Base-by-base conservation (phyloP, 2,329 filamentous ascomycete species). In the Fusarium odoratissimum region DNA sequence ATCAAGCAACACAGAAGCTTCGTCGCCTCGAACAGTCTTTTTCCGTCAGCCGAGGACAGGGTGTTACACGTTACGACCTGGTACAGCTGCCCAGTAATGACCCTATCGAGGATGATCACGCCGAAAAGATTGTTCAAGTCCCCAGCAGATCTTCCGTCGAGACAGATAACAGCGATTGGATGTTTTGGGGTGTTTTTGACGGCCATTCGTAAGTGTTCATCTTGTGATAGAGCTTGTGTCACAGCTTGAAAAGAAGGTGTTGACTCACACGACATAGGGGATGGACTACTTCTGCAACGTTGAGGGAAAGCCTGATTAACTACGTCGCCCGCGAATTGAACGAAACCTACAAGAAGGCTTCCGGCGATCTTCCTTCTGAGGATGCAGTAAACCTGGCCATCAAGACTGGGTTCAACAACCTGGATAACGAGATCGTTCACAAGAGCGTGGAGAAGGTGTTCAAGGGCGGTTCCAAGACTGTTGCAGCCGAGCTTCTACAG, bases 181-280 rank as follows among this genome's bases (percentile, higher is more conserved):
- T 98, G 95, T 99, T 99, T 82, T 99, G 97, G 96, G 96, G 95
- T 64, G 95, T 99, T 23, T 99, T 98, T 82, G 96, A 99, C 80
- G 96, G 96, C 1, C 96, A 99, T 83, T 94, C 93, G 94, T 95
- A 85, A 82, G 89, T 88, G 37, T 16, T 46, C 25, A 38, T 66
- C 23, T 30, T 45, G 28, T 33, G 28, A 59, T 57, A 30, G 31
- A 45, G 19, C 31, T 52, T 59, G 38, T 28, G 23, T 40, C 42
- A 48, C 19, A 35, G 16, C 21, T 23, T 33, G 41, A 41, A 35
- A 51, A 16, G 23, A 21, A 37, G 31, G 21, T 35, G 6, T 41
- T 57, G 42, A 67, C 64, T 75, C 35, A 76, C 46, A 42, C 64
- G 51, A 19, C 75, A 63, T 76, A 97, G 94, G 49, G 96, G 96